Evolutionary conservation across 2,329 filamentous ascomycete genomes (phyloP), one percentile per base, ranked within the genome.

Genomic region (Aspergillus oerlinghausenensis): DNA sequence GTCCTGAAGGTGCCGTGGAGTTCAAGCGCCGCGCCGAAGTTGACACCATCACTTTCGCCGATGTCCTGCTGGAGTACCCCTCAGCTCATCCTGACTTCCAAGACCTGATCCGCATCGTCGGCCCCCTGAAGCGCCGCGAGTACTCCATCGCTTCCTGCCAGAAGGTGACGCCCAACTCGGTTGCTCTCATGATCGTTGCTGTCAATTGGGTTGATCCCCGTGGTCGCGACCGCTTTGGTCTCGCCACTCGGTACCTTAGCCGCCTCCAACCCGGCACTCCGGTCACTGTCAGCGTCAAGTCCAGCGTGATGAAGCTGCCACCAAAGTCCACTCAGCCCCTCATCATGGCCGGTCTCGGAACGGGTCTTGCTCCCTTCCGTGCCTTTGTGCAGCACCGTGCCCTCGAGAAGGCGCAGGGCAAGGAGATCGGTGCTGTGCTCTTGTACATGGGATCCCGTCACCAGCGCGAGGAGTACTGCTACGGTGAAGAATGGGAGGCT

Each of bases 141-240:
- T 99, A 99, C 83, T 96, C 91, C n/a, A 97, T 99, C 65, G 94
- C 94, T 21, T 97, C 94, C 3, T 94, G 92, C 55, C 94, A 99
- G 78, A 91, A 93, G 67, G 93, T 97, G 43, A 92, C 90, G 0
- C 92, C 94, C 21, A 92, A 81, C 70, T 87, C 85, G n/a, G 92
- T 99, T 57, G 85, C 92, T 8, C 85, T 99, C 62, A 94, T 97
- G 86, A 95, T 99, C 69, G 94, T 99, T 59, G 95, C 94, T 3
- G 94, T 99, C 68, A 87, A 90, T 80, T 99, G 94, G 94, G 87
- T 92, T 63, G 93, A 97, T 75, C 82, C 89, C 63, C 84, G 85
- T 68, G 93, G 93, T 69, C 90, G 92, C 70, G 88, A 89, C 67
- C 92, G 94, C 65, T 93, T 90, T 71, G 94, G 94, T 54, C 92